Evolutionary conservation across 1,139 yeast genomes (phyloP).

Genomic region (Kurtzmaniella quercitrusa): DNA sequence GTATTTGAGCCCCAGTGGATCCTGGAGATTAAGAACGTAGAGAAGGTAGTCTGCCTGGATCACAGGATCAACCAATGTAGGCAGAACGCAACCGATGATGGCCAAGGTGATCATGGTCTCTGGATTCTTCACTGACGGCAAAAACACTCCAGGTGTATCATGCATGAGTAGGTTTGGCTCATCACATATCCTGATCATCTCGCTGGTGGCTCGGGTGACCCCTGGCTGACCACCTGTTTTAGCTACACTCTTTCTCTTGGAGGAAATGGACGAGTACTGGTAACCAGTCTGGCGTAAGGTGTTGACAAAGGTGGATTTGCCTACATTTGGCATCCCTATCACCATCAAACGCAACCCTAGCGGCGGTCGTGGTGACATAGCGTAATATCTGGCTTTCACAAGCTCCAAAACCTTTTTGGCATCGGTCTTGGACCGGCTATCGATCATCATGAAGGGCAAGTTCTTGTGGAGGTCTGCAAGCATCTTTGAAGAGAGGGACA

Average conservation of each 20-base stretch:
- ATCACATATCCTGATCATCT: slow-evolving; percentile 58
- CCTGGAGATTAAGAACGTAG: slow-evolving; percentile 66
- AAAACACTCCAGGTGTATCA: slow-evolving; percentile 91
- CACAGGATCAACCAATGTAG: slow-evolving; percentile 71
- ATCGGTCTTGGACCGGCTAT: slow-evolving; percentile 52
- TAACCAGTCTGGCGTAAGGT: slow-evolving; percentile 59
- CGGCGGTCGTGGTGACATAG: slow-evolving; percentile 68
- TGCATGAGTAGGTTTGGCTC: slow-evolving; percentile 69
- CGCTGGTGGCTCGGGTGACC: slow-evolving; percentile 78
- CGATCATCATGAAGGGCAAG: slow-evolving; percentile 49
- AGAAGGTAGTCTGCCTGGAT: slow-evolving; percentile 84
- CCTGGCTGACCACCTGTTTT: slow-evolving; percentile 88
- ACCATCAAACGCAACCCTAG: slow-evolving; percentile 73
- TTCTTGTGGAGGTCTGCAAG: slow-evolving; percentile 51
- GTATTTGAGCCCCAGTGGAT: slow-evolving; percentile 42
- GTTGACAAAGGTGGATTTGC: slow-evolving; percentile 87
- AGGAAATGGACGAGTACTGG: slow-evolving; percentile 21
- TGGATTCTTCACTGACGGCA: slow-evolving; percentile 65
- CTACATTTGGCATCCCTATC: slow-evolving; percentile 97
- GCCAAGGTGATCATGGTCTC: slow-evolving; percentile 75
- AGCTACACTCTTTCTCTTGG: slow-evolving; percentile 63
- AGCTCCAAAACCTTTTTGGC: slow-evolving; percentile 47
- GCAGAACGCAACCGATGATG: slow-evolving; percentile 74
- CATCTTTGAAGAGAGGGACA: slow-evolving; percentile 26
- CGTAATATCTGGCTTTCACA: slow-evolving; percentile 39